These are phyloP conservation scores for Desmodesmus armatus DNA, from an alignment of 139 green algal species.

Conservation along the genomic window DNA sequence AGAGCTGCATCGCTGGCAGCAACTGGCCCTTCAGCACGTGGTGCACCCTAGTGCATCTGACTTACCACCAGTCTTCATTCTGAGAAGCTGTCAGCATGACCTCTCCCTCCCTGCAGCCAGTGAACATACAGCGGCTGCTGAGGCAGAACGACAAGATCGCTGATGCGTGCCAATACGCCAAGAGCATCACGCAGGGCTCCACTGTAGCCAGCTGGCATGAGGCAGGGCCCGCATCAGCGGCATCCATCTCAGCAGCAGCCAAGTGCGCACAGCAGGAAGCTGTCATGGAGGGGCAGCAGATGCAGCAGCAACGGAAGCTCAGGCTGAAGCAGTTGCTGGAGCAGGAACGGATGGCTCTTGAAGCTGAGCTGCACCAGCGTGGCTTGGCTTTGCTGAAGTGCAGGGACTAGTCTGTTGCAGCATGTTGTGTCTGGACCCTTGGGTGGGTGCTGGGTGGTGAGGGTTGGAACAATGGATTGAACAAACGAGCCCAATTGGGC, in stretches of 20 bases:
- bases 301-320: not conserved
- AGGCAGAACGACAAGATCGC: not conserved
- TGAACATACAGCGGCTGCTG: conserved; percentile 5
- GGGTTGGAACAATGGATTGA: not conserved
- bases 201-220: not conserved
- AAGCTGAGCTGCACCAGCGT: not conserved
- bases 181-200: not conserved
- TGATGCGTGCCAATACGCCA: not conserved
- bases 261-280: not conserved
- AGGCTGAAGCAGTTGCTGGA: not conserved
- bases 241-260: not conserved
- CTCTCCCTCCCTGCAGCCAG: not conserved
- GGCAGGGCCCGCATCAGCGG: not conserved
- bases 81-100: not conserved
- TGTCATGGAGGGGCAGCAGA: not conserved
- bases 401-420: not conserved
- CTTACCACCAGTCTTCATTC: no score
- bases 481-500: no score
- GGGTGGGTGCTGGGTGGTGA: not conserved
- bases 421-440: not conserved
- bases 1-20: no score
- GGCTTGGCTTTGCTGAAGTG: not conserved
- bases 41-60: no score
- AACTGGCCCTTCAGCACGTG: no score
- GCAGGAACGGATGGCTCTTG: not conserved